Evolutionary conservation across 805 yeast genomes (phyloP).

Genomic region (Candida xyloterini): DNA sequence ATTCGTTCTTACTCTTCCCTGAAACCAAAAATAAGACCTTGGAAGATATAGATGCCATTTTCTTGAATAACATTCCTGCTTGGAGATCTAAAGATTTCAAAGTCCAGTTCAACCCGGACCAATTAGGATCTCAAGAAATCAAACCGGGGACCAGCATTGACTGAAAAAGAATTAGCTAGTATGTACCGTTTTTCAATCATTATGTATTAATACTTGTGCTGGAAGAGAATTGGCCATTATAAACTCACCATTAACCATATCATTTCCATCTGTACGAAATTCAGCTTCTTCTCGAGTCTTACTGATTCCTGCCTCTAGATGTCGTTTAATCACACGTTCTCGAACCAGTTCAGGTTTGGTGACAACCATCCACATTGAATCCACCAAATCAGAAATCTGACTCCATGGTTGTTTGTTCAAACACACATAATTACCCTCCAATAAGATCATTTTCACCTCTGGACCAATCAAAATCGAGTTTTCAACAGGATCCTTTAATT

Average conservation of each 20-base stretch:
- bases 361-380: slow-evolving; percentile 37
- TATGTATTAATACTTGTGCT: slow-evolving; percentile 28
- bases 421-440: slow-evolving; percentile 43
- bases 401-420: slow-evolving; percentile 37
- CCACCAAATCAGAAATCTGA: slow-evolving; percentile 26
- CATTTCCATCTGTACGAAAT: slow-evolving; percentile 38
- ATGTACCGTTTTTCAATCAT: slow-evolving; percentile 1
- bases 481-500: slow-evolving; percentile 40
- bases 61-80: slow-evolving; percentile 23
- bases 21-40: slow-evolving; percentile 69
- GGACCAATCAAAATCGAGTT: slow-evolving; percentile 32
- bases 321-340: slow-evolving; percentile 35
- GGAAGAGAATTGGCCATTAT: slow-evolving; percentile 21
- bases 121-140: not conserved
- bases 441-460: slow-evolving; percentile 30
- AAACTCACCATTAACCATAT: slow-evolving; percentile 35
- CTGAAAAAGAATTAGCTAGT: not conserved
- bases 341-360: slow-evolving; percentile 26
- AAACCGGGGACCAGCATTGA: not conserved
- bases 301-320: slow-evolving; percentile 38
- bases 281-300: slow-evolving; percentile 34
- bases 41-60: slow-evolving; percentile 67
- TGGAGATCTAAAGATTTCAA: not conserved
- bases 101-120: not conserved
- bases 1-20: slow-evolving; percentile 6